These are phyloP conservation scores for Aureoboletus auriporus DNA, from an alignment of 768 basidiomycete species.

Conservation along the genomic window DNA sequence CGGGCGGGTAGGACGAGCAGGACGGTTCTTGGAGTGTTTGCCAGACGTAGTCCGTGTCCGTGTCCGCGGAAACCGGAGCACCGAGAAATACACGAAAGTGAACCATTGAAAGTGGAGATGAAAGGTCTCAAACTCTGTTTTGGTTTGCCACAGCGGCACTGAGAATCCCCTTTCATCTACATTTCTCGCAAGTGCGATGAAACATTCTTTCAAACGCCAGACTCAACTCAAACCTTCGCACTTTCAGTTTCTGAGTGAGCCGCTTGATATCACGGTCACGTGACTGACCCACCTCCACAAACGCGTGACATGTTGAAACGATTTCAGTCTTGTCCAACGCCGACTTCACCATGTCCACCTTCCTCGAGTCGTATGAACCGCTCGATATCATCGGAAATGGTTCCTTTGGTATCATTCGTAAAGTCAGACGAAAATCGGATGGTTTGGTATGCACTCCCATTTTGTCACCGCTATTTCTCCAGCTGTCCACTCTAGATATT, in stretches of 20 bases:
- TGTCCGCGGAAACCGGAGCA: constrained; percentile 34
- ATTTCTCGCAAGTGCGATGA: too few relatives aligned
- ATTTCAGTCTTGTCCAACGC: constrained; percentile 21
- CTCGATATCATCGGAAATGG: constrained; percentile 95
- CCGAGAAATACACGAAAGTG: constrained; percentile 54
- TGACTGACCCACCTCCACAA: constrained; percentile 9
- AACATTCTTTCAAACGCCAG: too few relatives aligned
- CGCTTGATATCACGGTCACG: constrained; percentile 23
- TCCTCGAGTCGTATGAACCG: constrained; percentile 79
- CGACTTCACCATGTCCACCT: constrained; percentile 26
- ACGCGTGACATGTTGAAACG: constrained; percentile 27
- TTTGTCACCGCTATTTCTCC: constrained; percentile 6
- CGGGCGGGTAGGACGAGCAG: constrained; percentile 33
- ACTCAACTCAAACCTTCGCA: too few relatives aligned
- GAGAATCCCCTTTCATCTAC: too few relatives aligned
- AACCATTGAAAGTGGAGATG: constrained; percentile 13
- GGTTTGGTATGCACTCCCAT: constrained; percentile 56
- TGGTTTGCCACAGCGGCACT: too few relatives aligned
- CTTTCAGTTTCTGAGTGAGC: too few relatives aligned
- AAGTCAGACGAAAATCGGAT: constrained; percentile 83
- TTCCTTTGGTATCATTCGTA: constrained; percentile 95
- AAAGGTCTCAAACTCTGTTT: too few relatives aligned
- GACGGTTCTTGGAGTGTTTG: constrained; percentile 33
- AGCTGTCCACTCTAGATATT: constrained; percentile 49
- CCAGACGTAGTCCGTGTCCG: constrained; percentile 45